Evolutionary conservation across 2,329 filamentous ascomycete genomes (phyloP).

Genomic region (Colletotrichum sp.): DNA sequence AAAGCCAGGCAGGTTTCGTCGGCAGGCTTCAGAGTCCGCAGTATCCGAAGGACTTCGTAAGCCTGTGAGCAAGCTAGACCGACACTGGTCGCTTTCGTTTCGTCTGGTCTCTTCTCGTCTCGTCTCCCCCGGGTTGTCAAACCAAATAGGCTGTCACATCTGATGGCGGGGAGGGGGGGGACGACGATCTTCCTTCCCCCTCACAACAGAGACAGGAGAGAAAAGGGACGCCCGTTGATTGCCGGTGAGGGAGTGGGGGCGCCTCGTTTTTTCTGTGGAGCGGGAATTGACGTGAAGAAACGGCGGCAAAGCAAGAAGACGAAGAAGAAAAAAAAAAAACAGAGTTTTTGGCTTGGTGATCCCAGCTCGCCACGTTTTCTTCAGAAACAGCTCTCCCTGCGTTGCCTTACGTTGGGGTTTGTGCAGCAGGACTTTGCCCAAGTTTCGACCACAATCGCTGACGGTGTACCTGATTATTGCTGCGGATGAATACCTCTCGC

Average conservation of each 20-base stretch:
- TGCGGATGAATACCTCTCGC: neutral
- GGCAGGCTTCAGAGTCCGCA: neutral
- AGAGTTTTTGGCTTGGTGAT: neutral
- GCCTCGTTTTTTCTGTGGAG: neutral
- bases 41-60: neutral
- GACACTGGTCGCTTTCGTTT: neutral
- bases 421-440: neutral
- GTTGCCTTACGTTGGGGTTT: neutral
- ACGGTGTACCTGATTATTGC: neutral
- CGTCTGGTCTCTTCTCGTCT: constrained; percentile 6
- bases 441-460: neutral
- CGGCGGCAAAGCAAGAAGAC: neutral
- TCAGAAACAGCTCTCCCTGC: neutral
- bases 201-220: neutral
- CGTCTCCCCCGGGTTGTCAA: neutral
- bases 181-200: neutral
- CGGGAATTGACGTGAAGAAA: neutral
- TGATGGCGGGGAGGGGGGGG: neutral
- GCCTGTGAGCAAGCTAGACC: neutral
- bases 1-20: neutral
- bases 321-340: neutral
- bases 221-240: neutral
- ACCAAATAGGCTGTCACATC: neutral
- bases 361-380: constrained; percentile 19
- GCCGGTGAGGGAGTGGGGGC: neutral